phyloP scores from a whole-genome alignment of 1,284 basidiomycete species.

The Ceraceosorus guamensis region DNA sequence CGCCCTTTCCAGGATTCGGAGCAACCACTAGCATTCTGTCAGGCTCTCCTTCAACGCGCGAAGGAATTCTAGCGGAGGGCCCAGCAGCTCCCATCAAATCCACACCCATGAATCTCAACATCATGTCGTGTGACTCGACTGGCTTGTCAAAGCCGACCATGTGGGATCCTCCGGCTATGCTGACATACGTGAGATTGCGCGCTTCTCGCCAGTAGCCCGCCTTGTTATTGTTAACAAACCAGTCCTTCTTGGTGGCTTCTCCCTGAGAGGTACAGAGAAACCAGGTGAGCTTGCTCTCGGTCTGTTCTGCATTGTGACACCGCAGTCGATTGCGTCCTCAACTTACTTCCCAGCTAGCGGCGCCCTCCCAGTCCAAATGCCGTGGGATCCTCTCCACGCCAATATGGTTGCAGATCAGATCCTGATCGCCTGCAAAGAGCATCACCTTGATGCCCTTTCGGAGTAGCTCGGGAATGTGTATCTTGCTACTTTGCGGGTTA shows the following conservation, averaged over 20 bases:
- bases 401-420: slow-evolving; percentile 81
- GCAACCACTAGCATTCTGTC: slow-evolving; percentile 50
- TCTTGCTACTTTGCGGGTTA: slow-evolving; percentile 53
- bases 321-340: too few relatives aligned
- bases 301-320: neutral
- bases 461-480: slow-evolving; percentile 70
- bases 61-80: slow-evolving; percentile 65
- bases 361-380: slow-evolving; percentile 74
- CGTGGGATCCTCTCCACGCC: slow-evolving; percentile 81
- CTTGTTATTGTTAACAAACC: slow-evolving; percentile 68
- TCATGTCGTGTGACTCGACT: slow-evolving; percentile 89
- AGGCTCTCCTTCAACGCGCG: slow-evolving; percentile 62
- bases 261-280: slow-evolving; percentile 10
- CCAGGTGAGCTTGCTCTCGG: neutral
- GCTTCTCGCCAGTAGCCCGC: slow-evolving; percentile 86
- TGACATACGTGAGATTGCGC: slow-evolving; percentile 86
- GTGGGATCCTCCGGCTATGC: slow-evolving; percentile 59
- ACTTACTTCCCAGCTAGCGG: slow-evolving; percentile 55
- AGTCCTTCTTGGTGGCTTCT: slow-evolving; percentile 54
- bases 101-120: slow-evolving; percentile 56
- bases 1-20: slow-evolving; percentile 23
- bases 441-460: slow-evolving; percentile 68
- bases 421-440: slow-evolving; percentile 89
- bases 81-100: slow-evolving; percentile 72
- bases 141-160: slow-evolving; percentile 81